phyloP scores from a whole-genome alignment of 164 flowering plant genomes.

The Macadamia tetraphylla region DNA sequence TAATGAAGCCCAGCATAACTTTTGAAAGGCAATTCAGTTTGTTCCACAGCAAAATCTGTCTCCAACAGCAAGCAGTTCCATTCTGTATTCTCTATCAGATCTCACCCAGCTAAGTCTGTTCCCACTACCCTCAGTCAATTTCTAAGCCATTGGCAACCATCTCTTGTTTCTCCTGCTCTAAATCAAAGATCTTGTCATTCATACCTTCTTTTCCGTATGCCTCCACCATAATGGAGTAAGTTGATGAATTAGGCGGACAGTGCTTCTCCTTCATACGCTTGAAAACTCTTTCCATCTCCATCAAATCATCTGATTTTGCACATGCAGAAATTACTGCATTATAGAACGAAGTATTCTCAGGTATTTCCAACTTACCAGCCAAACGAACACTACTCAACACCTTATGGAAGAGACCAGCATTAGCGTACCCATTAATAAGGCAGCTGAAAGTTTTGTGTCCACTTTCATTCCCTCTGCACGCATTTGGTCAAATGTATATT shows the following conservation, averaged over 20 bases:
- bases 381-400: slow-evolving; percentile 64
- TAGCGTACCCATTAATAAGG: slow-evolving; percentile 81
- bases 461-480: slow-evolving; percentile 82
- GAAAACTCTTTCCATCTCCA: slow-evolving; percentile 94
- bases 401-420: slow-evolving; percentile 80
- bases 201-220: slow-evolving; percentile 79
- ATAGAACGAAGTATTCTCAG: slow-evolving; percentile 64
- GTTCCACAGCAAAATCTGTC: background rate
- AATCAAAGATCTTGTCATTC: slow-evolving; percentile 68
- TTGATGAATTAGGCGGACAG: slow-evolving; percentile 45
- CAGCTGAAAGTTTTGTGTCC: slow-evolving; percentile 89
- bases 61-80: background rate
- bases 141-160: slow-evolving; percentile 15
- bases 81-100: background rate
- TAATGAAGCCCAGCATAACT: slow-evolving; percentile 4
- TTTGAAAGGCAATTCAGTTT: slow-evolving; percentile 1
- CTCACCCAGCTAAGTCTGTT: slow-evolving; percentile 4
- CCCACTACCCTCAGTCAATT: slow-evolving; percentile 14
- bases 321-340: slow-evolving; percentile 87
- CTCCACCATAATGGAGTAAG: slow-evolving; percentile 68
- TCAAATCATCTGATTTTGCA: slow-evolving; percentile 81
- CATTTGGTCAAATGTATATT: slow-evolving; percentile 91
- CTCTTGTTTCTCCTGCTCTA: slow-evolving; percentile 57
- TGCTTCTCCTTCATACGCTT: slow-evolving; percentile 70
- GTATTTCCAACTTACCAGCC: slow-evolving; percentile 83